Base-by-base conservation (phyloP, 257 asterid genomes). In the Fraxinus anomala region DNA sequence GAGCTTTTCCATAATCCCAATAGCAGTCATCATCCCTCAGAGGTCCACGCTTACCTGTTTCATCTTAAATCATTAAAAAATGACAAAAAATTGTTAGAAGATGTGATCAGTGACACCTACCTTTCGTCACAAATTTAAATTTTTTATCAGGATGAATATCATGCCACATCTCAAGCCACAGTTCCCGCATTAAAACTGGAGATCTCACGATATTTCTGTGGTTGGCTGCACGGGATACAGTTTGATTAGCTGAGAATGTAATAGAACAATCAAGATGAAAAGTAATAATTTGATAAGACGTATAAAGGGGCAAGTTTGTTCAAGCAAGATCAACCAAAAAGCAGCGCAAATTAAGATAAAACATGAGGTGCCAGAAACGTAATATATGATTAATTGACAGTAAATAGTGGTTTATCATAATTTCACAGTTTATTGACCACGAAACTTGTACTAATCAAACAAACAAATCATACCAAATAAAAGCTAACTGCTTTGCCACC, bases 141-240 rank as follows among this genome's bases (percentile, higher is more conserved):
- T 83, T 90, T 83, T 89, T 93, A 86, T 93, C 94, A 12, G 98
- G 99, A 70, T 96, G 98, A 81, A 82, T 89, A 82, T 96, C 98
- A 75, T 96, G 99, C 99, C 99, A 95, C 89, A 88, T 88, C 92
- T 95, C 99, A 77, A 95, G 97, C 99, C 99, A 96, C 70, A 96
- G 86, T 88, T 96, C 99, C 78, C 99, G 92, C 99, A 96, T 96
- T 82, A 96, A 81, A 74, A 83, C 92, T 73, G 97, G 78, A 76
- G 96, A 90, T 80, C 98, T 89, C 40, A 96, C 99, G 65, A 96
- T 96, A 86, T 93, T 93, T 89, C 99, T 85, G 84, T 96, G 99
- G 80, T 91, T 93, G 79, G 98, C 99, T 96, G 96, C 88, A 81
- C 72, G 66, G 39, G 79, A 82, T 73, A 86, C 65, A 80, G 36